phyloP scores from a whole-genome alignment of 345 rosid genomes.

The Isatis tinctoria region DNA sequence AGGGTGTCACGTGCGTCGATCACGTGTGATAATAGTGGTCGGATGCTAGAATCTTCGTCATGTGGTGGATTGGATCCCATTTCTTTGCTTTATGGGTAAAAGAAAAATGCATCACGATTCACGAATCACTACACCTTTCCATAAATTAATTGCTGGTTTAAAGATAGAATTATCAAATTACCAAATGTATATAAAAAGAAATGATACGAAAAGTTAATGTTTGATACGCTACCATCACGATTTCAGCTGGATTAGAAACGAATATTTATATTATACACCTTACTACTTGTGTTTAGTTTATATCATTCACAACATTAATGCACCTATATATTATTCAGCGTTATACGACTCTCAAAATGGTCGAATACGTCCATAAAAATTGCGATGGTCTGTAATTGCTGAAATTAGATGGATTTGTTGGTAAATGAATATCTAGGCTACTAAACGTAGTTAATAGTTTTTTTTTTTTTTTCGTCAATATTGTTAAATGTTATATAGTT shows the following conservation, averaged over 20 bases:
- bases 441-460: not conserved
- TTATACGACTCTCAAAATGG: not conserved
- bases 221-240: not conserved
- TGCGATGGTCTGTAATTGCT: not conserved
- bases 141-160: not conserved
- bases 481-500: not conserved
- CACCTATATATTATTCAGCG: not conserved
- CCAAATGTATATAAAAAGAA: not conserved
- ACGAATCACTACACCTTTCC: constrained; percentile 17
- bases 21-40: constrained; percentile 25
- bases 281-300: not conserved
- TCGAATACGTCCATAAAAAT: not conserved
- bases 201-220: not conserved
- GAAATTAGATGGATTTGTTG: not conserved
- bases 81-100: not conserved
- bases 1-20: constrained; percentile 25
- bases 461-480: not conserved
- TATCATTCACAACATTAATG: not conserved
- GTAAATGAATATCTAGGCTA: not conserved
- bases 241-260: not conserved
- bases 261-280: not conserved
- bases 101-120: constrained; percentile 15
- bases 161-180: not conserved
- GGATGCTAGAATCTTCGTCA: constrained; percentile 21
- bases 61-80: constrained; percentile 7